Evolutionary conservation across 495 filamentous ascomycete genomes (phyloP).

Genomic region (Penicillium manginii): DNA sequence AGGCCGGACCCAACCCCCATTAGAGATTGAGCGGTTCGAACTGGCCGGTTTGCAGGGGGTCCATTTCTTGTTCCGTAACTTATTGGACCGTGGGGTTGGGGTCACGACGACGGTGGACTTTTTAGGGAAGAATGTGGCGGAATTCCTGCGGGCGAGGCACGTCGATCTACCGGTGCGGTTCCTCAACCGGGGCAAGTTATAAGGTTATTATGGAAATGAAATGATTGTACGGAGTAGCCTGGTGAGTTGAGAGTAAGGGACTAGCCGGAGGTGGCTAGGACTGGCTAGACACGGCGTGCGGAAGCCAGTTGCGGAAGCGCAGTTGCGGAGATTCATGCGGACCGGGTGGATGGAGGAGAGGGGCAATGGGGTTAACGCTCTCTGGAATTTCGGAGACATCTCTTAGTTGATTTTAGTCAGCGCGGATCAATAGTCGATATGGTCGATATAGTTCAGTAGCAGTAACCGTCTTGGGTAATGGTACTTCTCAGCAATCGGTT

Average conservation of each 20-base stretch:
- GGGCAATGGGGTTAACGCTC: no score
- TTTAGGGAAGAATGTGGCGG: constrained; percentile 61
- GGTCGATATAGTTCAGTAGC: background rate
- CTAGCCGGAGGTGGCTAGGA: background rate
- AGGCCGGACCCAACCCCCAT: constrained; percentile 36
- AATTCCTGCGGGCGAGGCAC: constrained; percentile 51
- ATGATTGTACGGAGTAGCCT: background rate
- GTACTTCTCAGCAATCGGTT: constrained; percentile 3
- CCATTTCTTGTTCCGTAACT: constrained; percentile 59
- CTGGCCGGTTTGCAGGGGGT: constrained; percentile 44
- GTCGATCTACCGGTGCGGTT: constrained; percentile 54
- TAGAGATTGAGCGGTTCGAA: constrained; percentile 58
- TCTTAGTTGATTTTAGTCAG: background rate
- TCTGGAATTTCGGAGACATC: background rate
- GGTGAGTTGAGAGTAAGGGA: background rate
- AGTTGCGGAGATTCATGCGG: background rate
- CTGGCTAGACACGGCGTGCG: background rate
- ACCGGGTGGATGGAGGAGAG: constrained; percentile 1
- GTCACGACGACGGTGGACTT: constrained; percentile 54
- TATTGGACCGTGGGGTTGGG: constrained; percentile 57
- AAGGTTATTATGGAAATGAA: constrained; percentile 3
- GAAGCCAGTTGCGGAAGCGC: constrained; percentile 2
- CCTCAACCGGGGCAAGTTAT: constrained; percentile 42
- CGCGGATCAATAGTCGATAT: background rate
- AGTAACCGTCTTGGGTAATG: constrained; percentile 5